Conservation (phyloP, 78 protist species). For the Salpingoeca rosetta region DNA sequence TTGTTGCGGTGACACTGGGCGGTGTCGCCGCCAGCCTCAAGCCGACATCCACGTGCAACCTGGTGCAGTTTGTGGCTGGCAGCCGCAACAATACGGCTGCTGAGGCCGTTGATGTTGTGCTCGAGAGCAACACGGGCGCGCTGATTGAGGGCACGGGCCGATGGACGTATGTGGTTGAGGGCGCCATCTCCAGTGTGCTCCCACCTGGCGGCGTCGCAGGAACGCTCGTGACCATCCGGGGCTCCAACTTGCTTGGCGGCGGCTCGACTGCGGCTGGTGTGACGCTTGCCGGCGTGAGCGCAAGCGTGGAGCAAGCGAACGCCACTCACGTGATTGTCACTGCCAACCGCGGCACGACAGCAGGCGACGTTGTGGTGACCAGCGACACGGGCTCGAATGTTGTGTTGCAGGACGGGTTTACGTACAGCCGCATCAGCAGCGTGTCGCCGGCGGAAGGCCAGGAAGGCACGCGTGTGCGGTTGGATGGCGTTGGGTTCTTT, state of each 20-base stretch:
- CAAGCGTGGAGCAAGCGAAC: not conserved
- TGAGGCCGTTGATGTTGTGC: not conserved
- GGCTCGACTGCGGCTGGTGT: not conserved
- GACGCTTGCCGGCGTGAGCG: not conserved
- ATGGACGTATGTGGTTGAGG: not conserved
- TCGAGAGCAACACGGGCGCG: not conserved
- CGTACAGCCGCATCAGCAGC: not conserved
- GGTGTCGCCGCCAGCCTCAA: not conserved
- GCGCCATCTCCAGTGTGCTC: not conserved
- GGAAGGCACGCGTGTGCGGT: not conserved
- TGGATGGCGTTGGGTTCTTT: no score
- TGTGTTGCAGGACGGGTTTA: not conserved
- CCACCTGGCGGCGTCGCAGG: not conserved
- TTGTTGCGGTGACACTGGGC: not conserved
- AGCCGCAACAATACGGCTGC: not conserved
- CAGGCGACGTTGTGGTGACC: not conserved
- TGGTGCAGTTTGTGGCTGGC: not conserved
- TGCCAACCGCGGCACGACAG: not conserved
- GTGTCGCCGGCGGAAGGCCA: not conserved
- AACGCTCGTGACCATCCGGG: not conserved
- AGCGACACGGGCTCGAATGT: not conserved
- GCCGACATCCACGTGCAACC: not conserved
- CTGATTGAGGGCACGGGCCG: not conserved
- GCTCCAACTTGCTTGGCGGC: not conserved
- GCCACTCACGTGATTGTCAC: not conserved